phyloP scores from a whole-genome alignment of 352 stramenopile genomes.

The Pythium dissimile region DNA sequence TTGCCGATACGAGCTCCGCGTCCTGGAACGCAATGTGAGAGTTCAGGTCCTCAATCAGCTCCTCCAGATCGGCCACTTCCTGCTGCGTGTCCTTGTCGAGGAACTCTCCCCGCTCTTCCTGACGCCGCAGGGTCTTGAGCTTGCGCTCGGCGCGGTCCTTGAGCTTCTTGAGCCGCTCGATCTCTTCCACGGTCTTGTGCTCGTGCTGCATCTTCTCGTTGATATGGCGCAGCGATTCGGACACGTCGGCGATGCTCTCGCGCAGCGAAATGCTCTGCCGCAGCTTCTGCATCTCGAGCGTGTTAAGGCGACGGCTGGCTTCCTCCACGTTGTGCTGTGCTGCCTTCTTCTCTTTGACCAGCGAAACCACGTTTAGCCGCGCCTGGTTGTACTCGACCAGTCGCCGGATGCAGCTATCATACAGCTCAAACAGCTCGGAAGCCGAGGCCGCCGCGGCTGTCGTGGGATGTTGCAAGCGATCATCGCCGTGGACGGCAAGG shows the following conservation, averaged over 20 bases:
- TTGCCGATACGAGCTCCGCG: constrained; percentile 47
- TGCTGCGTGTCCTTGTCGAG: constrained; percentile 61
- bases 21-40: constrained; percentile 85
- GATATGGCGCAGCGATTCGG: constrained; percentile 49
- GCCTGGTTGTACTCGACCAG: constrained; percentile 59
- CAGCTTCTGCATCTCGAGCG: constrained; percentile 83
- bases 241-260: constrained; percentile 73
- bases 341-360: constrained; percentile 67
- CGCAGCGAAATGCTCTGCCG: constrained; percentile 65
- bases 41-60: constrained; percentile 73
- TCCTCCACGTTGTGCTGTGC: constrained; percentile 57
- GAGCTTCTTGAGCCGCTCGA: constrained; percentile 67
- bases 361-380: constrained; percentile 48
- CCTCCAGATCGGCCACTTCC: constrained; percentile 64
- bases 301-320: constrained; percentile 47
- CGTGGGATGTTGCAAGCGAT: not conserved
- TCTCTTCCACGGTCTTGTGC: constrained; percentile 53
- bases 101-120: constrained; percentile 53
- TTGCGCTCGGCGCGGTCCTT: constrained; percentile 66
- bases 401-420: constrained; percentile 48
- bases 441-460: not conserved
- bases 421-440: constrained; percentile 23
- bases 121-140: constrained; percentile 34
- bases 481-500: not conserved
- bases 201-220: constrained; percentile 66